Conservation (phyloP, 495 filamentous ascomycete genomes). For the Penicillium maclennaniae region DNA sequence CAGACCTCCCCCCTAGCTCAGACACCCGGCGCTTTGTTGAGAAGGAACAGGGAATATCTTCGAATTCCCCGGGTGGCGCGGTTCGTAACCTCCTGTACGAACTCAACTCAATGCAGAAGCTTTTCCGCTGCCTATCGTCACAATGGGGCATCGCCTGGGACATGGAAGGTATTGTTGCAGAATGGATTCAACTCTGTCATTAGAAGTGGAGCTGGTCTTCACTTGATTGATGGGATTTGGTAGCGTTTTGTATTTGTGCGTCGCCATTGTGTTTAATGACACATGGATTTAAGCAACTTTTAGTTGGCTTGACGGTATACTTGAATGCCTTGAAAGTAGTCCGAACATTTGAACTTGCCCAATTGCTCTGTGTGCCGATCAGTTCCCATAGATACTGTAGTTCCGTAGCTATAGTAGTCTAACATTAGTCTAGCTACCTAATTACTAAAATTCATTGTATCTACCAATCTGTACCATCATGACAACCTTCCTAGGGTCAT, state of each 20-base stretch:
- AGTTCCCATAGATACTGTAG: too few species aligned
- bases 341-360: too few species aligned
- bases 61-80: conserved; percentile 16
- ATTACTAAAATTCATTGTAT: too few species aligned
- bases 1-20: conserved; percentile 22
- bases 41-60: conserved; percentile 19
- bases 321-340: too few species aligned
- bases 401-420: too few species aligned
- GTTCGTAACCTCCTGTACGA: conserved; percentile 45
- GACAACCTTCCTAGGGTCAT: too few species aligned
- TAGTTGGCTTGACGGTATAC: too few species aligned
- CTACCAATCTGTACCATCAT: too few species aligned
- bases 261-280: too few species aligned
- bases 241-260: background rate
- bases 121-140: conserved; percentile 44
- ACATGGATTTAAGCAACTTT: too few species aligned
- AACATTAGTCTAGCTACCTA: too few species aligned
- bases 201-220: conserved; percentile 15
- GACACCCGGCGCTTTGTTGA: conserved; percentile 39
- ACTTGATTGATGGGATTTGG: background rate
- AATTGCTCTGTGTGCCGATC: too few species aligned
- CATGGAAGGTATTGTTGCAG: conserved; percentile 45
- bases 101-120: conserved; percentile 48
- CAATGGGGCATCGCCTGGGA: conserved; percentile 50
- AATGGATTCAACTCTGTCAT: conserved; percentile 47